Percentiles rank a stretch among this genome's conserved stretches.
Conservation (phyloP, 208 protist genomes). For the Acanthamoeba sp. region DNA sequence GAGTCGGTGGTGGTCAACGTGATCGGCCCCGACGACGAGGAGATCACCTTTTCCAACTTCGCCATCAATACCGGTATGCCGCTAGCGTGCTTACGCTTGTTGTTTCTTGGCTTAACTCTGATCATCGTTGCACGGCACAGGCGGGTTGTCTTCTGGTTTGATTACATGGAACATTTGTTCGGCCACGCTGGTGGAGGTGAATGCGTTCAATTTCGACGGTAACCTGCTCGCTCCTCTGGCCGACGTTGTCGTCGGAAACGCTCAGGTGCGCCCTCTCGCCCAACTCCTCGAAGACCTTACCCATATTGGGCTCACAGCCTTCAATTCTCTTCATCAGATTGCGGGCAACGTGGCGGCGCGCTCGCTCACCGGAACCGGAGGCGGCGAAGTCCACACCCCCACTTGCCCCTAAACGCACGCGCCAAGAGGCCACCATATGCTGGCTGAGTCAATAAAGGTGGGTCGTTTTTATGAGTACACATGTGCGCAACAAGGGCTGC, state of each 20-base stretch:
- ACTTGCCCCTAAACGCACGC: background rate
- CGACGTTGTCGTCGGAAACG: slow-evolving; percentile 1
- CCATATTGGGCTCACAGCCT: too few species aligned
- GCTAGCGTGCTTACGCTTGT: too few species aligned
- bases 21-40: background rate
- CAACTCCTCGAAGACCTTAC: too few species aligned
- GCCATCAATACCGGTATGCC: background rate
- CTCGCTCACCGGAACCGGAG: background rate
- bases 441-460: too few species aligned
- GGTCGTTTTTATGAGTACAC: background rate
- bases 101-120: background rate
- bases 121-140: background rate
- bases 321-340: slow-evolving; percentile 12
- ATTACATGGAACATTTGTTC: slow-evolving; percentile 38
- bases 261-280: background rate
- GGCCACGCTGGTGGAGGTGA: background rate
- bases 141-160: background rate
- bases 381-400: slow-evolving; percentile 16
- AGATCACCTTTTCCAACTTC: background rate
- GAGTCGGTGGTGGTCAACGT: background rate
- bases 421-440: too few species aligned
- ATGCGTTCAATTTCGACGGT: background rate
- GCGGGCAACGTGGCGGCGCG: slow-evolving; percentile 3
- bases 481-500: too few species aligned
- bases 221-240: background rate